Evolutionary conservation across 495 filamentous ascomycete species (phyloP), one percentile per base, ranked within the genome.

Genomic region (Astrothelium macrocarpum): DNA sequence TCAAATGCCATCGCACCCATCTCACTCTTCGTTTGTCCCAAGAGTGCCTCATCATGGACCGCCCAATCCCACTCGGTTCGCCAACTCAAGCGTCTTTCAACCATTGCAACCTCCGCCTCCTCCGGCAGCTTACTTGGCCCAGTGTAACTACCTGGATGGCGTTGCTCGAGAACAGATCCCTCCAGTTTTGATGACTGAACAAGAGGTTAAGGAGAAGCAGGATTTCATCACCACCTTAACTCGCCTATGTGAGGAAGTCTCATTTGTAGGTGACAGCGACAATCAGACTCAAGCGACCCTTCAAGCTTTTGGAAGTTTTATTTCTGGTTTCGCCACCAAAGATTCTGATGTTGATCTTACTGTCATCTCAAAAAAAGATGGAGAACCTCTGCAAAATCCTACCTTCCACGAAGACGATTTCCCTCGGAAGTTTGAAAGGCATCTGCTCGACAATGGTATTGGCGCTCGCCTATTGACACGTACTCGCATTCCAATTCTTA

Each of bases 401-500:
- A 63, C 36, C 59, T 62, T 69, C 59, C 63, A 64, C 36, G 65
- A 78, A 69, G 62, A 68, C 60, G 75, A 75, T 53, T 70, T 78
- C 39, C 86, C 87, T 23, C 78, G 86, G 42, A 64, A 88, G 18
- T 67, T 92, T 11, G 87, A 90, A 69, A 87, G 82, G 66, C 78
- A 78, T 1, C 77, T 94, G n/a, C 77, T 91, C n/a, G 78, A 88
- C 2, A 67, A 78, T 34, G 88, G 87, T 0, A 84, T 84, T 63
- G 87, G 87, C 43, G 88, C 86, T 25, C 79, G 86, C 0, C 73
- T 93, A 9, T 79, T 92, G 9, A 84, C 86, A 25, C 80, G 79
- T 39, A 91, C 90, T 9, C 81, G 89, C 65, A 85, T 91, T 32
- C 90, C 90, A 26, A 92, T 94, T 62, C 85, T 95, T 69, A 90